Evolutionary conservation across 2,329 filamentous ascomycete species (phyloP).

Genomic region (Sclerotinia subarctica): DNA sequence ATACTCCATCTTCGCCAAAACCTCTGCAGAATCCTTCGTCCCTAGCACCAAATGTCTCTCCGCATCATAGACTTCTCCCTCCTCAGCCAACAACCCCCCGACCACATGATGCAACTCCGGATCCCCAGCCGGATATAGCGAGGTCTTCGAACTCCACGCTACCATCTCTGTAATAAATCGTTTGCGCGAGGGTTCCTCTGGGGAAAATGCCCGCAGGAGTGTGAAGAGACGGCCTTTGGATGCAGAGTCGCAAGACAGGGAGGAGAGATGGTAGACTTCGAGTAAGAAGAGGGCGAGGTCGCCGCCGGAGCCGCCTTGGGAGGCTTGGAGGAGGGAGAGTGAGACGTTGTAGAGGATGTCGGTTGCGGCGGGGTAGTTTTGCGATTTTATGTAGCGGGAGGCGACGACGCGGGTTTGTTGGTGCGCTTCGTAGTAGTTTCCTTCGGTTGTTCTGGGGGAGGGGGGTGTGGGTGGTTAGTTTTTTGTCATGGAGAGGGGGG

Average conservation of each 20-base stretch:
- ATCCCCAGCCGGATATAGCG: slow-evolving; percentile 83
- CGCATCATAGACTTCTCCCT: slow-evolving; percentile 88
- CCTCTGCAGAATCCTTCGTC: slow-evolving; percentile 80
- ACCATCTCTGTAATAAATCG: slow-evolving; percentile 86
- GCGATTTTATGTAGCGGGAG: slow-evolving; percentile 84
- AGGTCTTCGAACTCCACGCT: slow-evolving; percentile 56
- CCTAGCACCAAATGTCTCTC: slow-evolving; percentile 87
- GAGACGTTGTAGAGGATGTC: slow-evolving; percentile 84
- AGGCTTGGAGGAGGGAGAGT: slow-evolving; percentile 79
- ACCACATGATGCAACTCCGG: slow-evolving; percentile 92
- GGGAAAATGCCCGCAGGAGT: slow-evolving; percentile 74
- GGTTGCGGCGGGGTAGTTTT: slow-evolving; percentile 80
- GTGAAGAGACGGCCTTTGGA: slow-evolving; percentile 74
- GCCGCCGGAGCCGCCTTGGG: slow-evolving; percentile 89
- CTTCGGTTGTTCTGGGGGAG: slow-evolving; percentile 73
- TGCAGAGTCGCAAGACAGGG: slow-evolving; percentile 70
- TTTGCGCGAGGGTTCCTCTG: slow-evolving; percentile 86
- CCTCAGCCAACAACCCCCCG: slow-evolving; percentile 84
- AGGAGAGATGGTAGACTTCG: slow-evolving; percentile 87
- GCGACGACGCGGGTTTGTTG: slow-evolving; percentile 96
- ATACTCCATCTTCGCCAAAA: slow-evolving; percentile 81
- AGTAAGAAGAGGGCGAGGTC: slow-evolving; percentile 84
- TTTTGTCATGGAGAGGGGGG: not conserved
- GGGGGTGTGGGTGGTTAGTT: slow-evolving; percentile 18
- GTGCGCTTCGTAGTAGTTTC: slow-evolving; percentile 96